Evolutionary conservation across 768 basidiomycete genomes (phyloP).

Genomic region (Boletus sp.): DNA sequence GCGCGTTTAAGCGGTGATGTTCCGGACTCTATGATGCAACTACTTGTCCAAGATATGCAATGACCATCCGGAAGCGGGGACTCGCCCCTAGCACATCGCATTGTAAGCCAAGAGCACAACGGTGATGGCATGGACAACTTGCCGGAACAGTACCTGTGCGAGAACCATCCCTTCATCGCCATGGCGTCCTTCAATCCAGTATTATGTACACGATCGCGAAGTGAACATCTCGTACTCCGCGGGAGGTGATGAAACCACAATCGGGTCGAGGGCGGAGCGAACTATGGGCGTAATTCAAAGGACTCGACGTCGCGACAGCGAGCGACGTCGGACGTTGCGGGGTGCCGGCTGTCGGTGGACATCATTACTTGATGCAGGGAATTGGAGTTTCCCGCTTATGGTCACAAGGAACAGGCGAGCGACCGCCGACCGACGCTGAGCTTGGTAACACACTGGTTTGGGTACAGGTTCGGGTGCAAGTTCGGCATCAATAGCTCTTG

Average conservation of each 20-base stretch:
- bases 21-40: background rate
- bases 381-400: background rate
- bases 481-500: too few relatives aligned
- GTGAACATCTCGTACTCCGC: background rate
- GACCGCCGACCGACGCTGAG: background rate
- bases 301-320: background rate
- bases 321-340: background rate
- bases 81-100: background rate
- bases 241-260: background rate
- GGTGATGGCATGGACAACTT: background rate
- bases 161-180: background rate
- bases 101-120: too few relatives aligned
- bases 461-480: background rate
- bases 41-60: background rate
- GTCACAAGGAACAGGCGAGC: background rate
- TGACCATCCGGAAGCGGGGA: background rate
- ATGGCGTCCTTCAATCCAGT: background rate
- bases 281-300: background rate
- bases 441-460: background rate
- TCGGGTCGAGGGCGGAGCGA: background rate
- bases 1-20: background rate
- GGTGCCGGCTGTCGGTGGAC: background rate
- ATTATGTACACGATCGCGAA: background rate
- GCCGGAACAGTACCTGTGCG: background rate
- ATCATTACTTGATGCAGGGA: background rate